Conservation (phyloP, 2,329 filamentous ascomycete genomes). For the Alternaria viburni region DNA sequence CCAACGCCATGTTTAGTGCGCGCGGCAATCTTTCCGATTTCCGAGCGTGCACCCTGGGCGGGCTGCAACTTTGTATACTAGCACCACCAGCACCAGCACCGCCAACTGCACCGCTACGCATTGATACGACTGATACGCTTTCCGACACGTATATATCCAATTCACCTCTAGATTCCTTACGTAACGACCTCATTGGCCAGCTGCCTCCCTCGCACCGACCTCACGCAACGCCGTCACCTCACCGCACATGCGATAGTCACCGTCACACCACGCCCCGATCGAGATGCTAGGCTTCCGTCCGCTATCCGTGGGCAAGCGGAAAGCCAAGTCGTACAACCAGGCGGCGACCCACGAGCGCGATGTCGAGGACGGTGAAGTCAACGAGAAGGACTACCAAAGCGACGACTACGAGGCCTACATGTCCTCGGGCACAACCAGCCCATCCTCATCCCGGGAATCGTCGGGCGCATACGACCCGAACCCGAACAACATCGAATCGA, state of each 20-base stretch:
- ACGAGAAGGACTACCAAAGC: slow-evolving; percentile 50
- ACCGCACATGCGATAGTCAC: slow-evolving; percentile 9
- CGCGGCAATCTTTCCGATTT: slow-evolving; percentile 10
- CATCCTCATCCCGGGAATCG: slow-evolving; percentile 61
- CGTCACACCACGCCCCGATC: not conserved
- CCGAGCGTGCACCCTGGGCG: not conserved
- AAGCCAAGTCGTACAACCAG: slow-evolving; percentile 40
- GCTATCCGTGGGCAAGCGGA: slow-evolving; percentile 47
- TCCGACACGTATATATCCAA: not conserved
- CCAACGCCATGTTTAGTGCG: slow-evolving; percentile 15
- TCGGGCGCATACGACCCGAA: slow-evolving; percentile 37
- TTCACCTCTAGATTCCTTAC: not conserved
- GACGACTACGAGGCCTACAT: slow-evolving; percentile 43
- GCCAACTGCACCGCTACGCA: slow-evolving; percentile 1
- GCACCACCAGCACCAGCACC: not conserved
- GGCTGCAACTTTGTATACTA: not conserved
- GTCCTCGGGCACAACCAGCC: slow-evolving; percentile 52
- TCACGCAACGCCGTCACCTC: not conserved
- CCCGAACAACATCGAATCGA: slow-evolving; percentile 35
- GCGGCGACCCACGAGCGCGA: slow-evolving; percentile 38
- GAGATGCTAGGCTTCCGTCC: slow-evolving; percentile 47
- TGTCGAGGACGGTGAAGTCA: slow-evolving; percentile 40
- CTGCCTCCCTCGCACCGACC: not conserved
- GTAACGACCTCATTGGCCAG: not conserved
- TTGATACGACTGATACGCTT: slow-evolving; percentile 11